Evolutionary conservation across 768 basidiomycete species (phyloP).

Genomic region (Suillus decipiens): DNA sequence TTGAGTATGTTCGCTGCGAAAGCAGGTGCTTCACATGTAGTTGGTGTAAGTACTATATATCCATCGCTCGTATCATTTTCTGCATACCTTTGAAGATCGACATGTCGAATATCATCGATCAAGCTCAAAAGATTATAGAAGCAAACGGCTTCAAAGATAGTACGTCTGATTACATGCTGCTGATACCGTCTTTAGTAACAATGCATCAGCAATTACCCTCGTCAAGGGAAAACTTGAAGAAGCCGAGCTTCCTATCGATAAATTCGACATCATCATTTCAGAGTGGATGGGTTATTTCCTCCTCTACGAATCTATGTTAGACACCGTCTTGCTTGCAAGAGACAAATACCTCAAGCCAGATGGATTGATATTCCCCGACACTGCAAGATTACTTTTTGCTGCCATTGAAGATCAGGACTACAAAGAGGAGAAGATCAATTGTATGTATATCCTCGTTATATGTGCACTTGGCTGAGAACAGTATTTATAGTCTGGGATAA

Average conservation of each 20-base stretch:
- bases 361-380: constrained; percentile 96
- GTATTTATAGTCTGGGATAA: constrained; percentile 88
- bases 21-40: constrained; percentile 91
- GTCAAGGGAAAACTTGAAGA: constrained; percentile 99
- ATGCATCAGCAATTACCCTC: constrained; percentile 77
- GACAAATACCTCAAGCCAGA: constrained; percentile 94
- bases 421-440: constrained; percentile 99
- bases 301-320: constrained; percentile 98
- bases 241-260: constrained; percentile 77
- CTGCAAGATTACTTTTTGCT: constrained; percentile 87
- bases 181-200: constrained; percentile 10
- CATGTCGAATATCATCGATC: constrained; percentile 99
- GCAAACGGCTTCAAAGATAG: constrained; percentile 96
- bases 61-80: constrained; percentile 8
- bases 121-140: constrained; percentile 95
- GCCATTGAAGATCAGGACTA: constrained; percentile 99
- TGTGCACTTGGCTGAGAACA: constrained; percentile 7
- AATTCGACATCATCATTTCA: constrained; percentile 98
- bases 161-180: constrained; percentile 43
- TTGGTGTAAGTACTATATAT: constrained; percentile 63
- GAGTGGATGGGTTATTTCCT: constrained; percentile 99
- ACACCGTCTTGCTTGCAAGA: constrained; percentile 94
- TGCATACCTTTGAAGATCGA: constrained; percentile 67
- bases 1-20: constrained; percentile 98
- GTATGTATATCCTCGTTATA: constrained; percentile 40